Evolutionary conservation across 169 alveolate genomes (phyloP).

Genomic region (Plasmodium malariae): DNA sequence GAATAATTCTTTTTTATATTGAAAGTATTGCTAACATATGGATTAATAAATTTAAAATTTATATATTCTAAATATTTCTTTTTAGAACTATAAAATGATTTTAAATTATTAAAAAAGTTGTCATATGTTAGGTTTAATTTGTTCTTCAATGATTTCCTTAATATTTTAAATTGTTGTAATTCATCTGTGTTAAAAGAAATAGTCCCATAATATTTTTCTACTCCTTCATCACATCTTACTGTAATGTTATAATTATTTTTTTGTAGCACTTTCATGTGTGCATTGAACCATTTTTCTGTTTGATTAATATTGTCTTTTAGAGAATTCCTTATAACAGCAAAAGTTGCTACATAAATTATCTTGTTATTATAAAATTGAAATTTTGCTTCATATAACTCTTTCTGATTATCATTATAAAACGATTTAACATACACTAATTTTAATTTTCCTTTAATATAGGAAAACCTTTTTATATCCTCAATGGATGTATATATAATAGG

Average conservation of each 20-base stretch:
- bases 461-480: slow-evolving; percentile 36
- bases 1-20: neutral
- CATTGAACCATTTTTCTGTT: slow-evolving; percentile 37
- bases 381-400: slow-evolving; percentile 70
- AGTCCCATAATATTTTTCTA: slow-evolving; percentile 16
- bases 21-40: neutral
- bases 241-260: slow-evolving; percentile 54
- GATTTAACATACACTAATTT: slow-evolving; percentile 52
- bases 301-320: slow-evolving; percentile 27
- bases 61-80: slow-evolving; percentile 52
- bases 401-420: slow-evolving; percentile 28
- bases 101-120: slow-evolving; percentile 32
- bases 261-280: slow-evolving; percentile 50
- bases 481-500: slow-evolving; percentile 46
- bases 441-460: slow-evolving; percentile 53
- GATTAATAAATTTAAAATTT: slow-evolving; percentile 21
- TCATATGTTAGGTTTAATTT: slow-evolving; percentile 53
- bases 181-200: slow-evolving; percentile 40
- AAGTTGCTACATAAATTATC: slow-evolving; percentile 53
- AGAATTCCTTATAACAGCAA: slow-evolving; percentile 53
- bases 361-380: slow-evolving; percentile 48
- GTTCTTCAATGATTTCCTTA: slow-evolving; percentile 30
- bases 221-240: slow-evolving; percentile 11
- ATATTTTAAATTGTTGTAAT: slow-evolving; percentile 24
- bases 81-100: slow-evolving; percentile 42